Conservation (phyloP, 228 moss, liverwort and hornwort species). For the Sphagnum fallax region DNA sequence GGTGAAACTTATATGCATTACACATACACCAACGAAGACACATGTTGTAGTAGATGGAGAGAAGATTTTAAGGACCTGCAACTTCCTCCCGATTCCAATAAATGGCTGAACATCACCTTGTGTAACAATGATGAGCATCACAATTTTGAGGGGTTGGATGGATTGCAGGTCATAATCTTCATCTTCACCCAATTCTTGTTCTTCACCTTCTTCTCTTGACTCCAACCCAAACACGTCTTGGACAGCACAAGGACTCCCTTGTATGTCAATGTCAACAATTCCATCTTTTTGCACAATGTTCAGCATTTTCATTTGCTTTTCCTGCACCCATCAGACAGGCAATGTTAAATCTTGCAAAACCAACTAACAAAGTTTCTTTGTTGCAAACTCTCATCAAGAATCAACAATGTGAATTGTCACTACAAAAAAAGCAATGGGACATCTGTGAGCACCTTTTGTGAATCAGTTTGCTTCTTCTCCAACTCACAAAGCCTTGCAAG, state of each 20-base stretch:
- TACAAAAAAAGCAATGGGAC: not conserved
- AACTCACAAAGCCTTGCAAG: conserved; percentile 36
- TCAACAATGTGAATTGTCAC: too few relatives aligned
- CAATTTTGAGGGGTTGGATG: conserved; percentile 46
- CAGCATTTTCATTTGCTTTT: conserved; percentile 33
- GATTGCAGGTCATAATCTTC: conserved; percentile 10
- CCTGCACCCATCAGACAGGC: conserved; percentile 11
- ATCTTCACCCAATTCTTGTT: not conserved
- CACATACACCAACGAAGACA: not conserved
- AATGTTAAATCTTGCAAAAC: too few relatives aligned
- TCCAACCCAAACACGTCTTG: conserved; percentile 28
- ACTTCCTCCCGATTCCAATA: conserved; percentile 45
- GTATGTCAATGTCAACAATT: conserved; percentile 40
- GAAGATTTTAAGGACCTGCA: conserved; percentile 32
- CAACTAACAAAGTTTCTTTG: too few relatives aligned
- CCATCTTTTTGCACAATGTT: conserved; percentile 36
- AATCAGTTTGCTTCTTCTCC: conserved; percentile 15
- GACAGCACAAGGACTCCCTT: conserved; percentile 16
- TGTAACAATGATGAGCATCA: conserved; percentile 61
- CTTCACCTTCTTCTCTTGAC: conserved; percentile 1
- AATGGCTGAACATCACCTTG: conserved; percentile 63
- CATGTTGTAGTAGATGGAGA: not conserved
- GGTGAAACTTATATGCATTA: too few relatives aligned
- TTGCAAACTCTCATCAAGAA: too few relatives aligned
- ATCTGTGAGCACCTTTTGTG: conserved; percentile 20